Evolutionary conservation across 163 green algal species (phyloP), one percentile per base, ranked within the genome.

Genomic region (Prototheca cutis): DNA sequence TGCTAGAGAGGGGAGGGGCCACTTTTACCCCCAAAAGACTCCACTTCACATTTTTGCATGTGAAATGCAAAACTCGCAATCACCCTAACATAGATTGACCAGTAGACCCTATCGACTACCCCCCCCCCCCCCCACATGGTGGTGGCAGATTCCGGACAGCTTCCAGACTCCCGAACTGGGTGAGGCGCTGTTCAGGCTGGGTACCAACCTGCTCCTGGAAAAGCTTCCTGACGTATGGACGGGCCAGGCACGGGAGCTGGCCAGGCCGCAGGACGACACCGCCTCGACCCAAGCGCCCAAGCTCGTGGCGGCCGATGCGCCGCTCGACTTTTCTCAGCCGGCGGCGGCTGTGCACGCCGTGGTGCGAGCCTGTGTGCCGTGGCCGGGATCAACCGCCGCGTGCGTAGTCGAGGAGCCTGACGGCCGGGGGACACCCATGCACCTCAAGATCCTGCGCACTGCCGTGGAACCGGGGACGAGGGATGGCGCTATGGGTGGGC

Each of bases 291-390:
- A 87, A 55, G 89, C 87, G 8, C 57, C 76, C 23, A 95, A 95
- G 74, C 60, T 94, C 30, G 58, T n/a, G 0, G 84, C 79, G 23
- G 79, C 87, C 51, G 90, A 97, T 42, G 66, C 68, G 0, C 21
- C 73, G 24, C 73, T 96, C 6, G 68, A 90, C 57, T 93, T 93
- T 54, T 29, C 19, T 17, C 49, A 67, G 36, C 48, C 70, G 3
- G 90, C 87, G 1, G 0, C 28, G 4, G 40, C 31, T 17, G 69
- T 90, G 51, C 87, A 95, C 70, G 87, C 93, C 71, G 81, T 87
- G 55, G 72, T 83, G 21, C 57, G 88, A 3, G 90, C 72, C 3
- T 95, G 95, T 78, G 80, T 81, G 4, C 80, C 79, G 5, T 98
- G 90, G 90, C 90, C 90, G 4, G 84, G 86, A 31, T 95, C 86